Evolutionary conservation across 768 basidiomycete genomes (phyloP), one percentile per base, ranked within the genome.

Genomic region (Cystofilobasidium capitatum): DNA sequence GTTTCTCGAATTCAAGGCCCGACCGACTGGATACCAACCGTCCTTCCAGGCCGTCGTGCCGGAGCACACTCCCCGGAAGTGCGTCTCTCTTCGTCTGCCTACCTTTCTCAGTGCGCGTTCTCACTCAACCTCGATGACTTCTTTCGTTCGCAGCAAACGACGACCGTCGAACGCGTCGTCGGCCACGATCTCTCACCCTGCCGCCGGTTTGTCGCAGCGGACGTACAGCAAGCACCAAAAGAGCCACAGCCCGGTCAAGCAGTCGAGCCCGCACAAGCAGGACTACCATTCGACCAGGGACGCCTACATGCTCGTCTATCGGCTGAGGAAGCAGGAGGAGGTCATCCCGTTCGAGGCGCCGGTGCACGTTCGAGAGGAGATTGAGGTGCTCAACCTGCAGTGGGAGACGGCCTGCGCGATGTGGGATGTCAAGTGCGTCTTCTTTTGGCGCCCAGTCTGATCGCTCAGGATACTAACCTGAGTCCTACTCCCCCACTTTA

Each of bases 301-400:
- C 72, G 91, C 90, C 8, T 96, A 98, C 77, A 94, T 97, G 91
- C 82, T 97, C 37, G 86, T 98, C 63, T 98, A 97, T 76, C 82
- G 83, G 42, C 83, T 84, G 14, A 81, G 79, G 71, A 33, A 49
- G 24, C 14, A 24, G 12, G 14, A 36, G 35, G 65, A 71, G 24
- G 8, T 33, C 14, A 33, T 44, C 1, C 8, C 36, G 10, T 33
- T 31, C 40, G 9, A 29, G 13, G 54, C 62, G 16, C 58, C 66
- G 3, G 57, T 59, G 33, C 26, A 69, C 29, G 59, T 64, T 31
- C 12, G 24, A 7, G 35, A 67, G n/a, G 62, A 36, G 22, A 58
- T 62, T 42, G 49, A 26, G 16, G 20, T 47, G 24, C 24, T 86
- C 35, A 89, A 91, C 73, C 74, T 75, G 29, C 76, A 72, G 14